phyloP scores from a whole-genome alignment of 2,329 filamentous ascomycete genomes.

The Myrmaecium sp. region DNA sequence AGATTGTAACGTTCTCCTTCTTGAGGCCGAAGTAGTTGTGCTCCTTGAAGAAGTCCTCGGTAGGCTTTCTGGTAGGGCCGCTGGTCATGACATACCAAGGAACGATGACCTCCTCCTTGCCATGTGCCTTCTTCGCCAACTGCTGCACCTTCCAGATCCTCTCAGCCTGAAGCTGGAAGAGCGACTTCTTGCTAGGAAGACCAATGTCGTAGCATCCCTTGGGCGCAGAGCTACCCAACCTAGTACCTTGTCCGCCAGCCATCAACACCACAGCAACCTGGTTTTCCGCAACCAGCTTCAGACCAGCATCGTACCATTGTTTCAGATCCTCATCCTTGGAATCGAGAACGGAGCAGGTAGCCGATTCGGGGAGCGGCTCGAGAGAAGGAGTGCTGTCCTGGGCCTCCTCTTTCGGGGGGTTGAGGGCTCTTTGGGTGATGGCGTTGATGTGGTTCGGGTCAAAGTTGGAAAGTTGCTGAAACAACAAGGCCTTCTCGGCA shows the following conservation, averaged over 20 bases:
- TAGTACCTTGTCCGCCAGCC: conserved; percentile 92
- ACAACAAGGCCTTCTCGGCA: conserved; percentile 61
- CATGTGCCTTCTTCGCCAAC: conserved; percentile 56
- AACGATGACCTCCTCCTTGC: conserved; percentile 42
- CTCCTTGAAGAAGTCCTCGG: conserved; percentile 83
- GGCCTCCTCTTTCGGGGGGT: conserved; percentile 48
- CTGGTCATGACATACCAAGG: conserved; percentile 99
- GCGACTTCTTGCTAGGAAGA: conserved; percentile 76
- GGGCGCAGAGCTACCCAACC: conserved; percentile 82
- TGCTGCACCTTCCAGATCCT: conserved; percentile 74
- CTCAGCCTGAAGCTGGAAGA: conserved; percentile 97
- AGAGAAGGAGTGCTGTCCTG: conserved; percentile 39
- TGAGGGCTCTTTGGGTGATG: conserved; percentile 65
- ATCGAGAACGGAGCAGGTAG: conserved; percentile 81
- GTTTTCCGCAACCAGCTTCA: conserved; percentile 49
- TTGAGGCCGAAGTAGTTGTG: conserved; percentile 81
- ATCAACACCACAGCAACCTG: conserved; percentile 79
- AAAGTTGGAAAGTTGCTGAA: conserved; percentile 64
- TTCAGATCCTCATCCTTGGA: conserved; percentile 62
- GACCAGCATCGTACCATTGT: conserved; percentile 62
- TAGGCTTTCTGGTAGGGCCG: conserved; percentile 77
- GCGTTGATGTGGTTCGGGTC: conserved; percentile 77
- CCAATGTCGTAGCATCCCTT: conserved; percentile 98
- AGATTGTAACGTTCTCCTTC: conserved; percentile 74
- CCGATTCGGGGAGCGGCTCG: conserved; percentile 75